A percentile compares a stretch with the other conserved stretches of the same genome.
phyloP scores from a whole-genome alignment of 2,329 filamentous ascomycete genomes.

The Apiospora pterosperma region DNA sequence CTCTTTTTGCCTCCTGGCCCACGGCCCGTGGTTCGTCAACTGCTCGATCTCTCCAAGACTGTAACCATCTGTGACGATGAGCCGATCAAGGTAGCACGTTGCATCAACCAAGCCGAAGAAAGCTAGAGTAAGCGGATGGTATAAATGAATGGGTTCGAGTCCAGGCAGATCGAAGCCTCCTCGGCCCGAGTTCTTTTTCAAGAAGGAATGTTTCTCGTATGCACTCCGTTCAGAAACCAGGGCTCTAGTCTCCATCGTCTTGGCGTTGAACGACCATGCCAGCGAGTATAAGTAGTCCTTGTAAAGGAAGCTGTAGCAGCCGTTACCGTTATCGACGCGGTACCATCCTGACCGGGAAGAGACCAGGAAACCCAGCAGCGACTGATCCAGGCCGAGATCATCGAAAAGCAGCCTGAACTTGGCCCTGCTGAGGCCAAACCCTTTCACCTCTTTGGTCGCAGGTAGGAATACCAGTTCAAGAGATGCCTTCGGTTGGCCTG shows the following conservation, averaged over 20 bases:
- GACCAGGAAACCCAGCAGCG: slow-evolving; percentile 6
- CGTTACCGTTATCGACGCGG: background rate
- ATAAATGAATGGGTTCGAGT: slow-evolving; percentile 3
- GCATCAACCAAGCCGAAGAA: slow-evolving; percentile 10
- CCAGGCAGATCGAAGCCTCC: slow-evolving; percentile 4
- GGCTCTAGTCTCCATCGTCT: slow-evolving; percentile 7
- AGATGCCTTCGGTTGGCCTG: background rate
- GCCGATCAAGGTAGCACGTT: slow-evolving; percentile 7
- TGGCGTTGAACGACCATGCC: slow-evolving; percentile 10
- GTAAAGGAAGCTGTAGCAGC: slow-evolving; percentile 9
- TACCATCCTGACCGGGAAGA: slow-evolving; percentile 13
- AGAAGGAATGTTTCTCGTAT: background rate
- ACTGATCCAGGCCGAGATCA: slow-evolving; percentile 5
- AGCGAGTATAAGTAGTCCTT: slow-evolving; percentile 14
- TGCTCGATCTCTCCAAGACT: slow-evolving; percentile 6
- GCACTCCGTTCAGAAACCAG: slow-evolving; percentile 7
- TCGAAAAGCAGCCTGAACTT: background rate
- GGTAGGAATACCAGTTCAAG: background rate
- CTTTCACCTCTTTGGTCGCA: background rate
- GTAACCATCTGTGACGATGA: slow-evolving; percentile 7
- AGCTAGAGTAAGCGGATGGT: slow-evolving; percentile 11
- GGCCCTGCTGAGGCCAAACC: background rate
- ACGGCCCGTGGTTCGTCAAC: slow-evolving; percentile 8
- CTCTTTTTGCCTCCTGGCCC: background rate
- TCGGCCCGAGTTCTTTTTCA: background rate